These are phyloP conservation scores for Botrytis aclada DNA, from an alignment of 2,329 filamentous ascomycete species.

Conservation along the genomic window DNA sequence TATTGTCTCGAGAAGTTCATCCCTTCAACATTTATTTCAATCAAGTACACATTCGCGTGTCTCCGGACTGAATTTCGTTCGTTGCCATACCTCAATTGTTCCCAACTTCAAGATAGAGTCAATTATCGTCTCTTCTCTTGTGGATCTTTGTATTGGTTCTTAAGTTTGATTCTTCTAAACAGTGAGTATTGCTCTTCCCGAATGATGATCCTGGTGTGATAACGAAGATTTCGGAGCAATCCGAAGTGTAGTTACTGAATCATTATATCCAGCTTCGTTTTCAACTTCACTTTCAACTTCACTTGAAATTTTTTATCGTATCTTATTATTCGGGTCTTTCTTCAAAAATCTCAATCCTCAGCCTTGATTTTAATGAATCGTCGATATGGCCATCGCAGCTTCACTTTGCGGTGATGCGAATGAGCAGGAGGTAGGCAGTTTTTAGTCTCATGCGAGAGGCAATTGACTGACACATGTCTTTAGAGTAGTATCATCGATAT, in stretches of 20 bases:
- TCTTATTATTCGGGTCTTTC: too few relatives aligned
- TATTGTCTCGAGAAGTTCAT: not conserved
- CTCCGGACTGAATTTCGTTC: not conserved
- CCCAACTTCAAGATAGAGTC: not conserved
- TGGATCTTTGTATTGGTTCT: not conserved
- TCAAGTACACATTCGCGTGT: not conserved
- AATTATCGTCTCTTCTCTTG: not conserved
- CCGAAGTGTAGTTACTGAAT: not conserved
- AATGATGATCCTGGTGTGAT: not conserved
- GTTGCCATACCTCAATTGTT: not conserved
- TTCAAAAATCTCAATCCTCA: not conserved
- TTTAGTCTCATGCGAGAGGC: too few relatives aligned
- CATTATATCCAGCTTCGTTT: not conserved
- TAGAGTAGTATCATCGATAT: conserved; percentile 56
- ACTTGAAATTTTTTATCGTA: not conserved
- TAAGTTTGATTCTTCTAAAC: not conserved
- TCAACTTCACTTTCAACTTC: not conserved
- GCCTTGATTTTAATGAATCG: not conserved
- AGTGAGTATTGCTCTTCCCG: not conserved
- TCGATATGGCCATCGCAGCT: conserved; percentile 14
- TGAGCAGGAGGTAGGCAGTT: conserved; percentile 8
- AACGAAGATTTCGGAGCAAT: not conserved
- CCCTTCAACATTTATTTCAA: not conserved
- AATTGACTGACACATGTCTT: conserved; percentile 1
- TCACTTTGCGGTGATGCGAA: conserved; percentile 19